phyloP scores from a whole-genome alignment of 1,284 basidiomycete species.

The Anthracocystis walkeri region DNA sequence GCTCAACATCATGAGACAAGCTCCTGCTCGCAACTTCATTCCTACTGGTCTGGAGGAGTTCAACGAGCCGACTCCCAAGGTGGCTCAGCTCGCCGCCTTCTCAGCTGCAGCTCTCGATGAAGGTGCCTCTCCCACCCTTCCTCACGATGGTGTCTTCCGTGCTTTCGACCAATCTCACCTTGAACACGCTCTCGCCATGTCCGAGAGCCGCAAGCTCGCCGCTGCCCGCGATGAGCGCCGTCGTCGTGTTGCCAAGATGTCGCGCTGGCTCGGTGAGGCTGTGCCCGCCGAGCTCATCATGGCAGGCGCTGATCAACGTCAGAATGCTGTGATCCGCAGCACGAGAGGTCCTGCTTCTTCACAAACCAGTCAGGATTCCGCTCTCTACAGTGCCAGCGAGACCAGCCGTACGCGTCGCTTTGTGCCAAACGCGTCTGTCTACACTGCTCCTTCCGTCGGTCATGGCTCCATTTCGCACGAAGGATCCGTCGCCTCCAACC shows the following conservation, averaged over 20 bases:
- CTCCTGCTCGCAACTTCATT: slow-evolving; percentile 13
- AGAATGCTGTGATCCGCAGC: slow-evolving; percentile 29
- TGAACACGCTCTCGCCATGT: slow-evolving; percentile 27
- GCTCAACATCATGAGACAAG: slow-evolving; percentile 2
- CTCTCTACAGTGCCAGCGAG: slow-evolving; percentile 10
- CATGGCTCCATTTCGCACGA: slow-evolving; percentile 29
- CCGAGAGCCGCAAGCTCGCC: slow-evolving; percentile 34
- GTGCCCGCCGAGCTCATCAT: slow-evolving; percentile 48
- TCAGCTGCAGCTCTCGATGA: slow-evolving; percentile 39
- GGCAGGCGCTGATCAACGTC: slow-evolving; percentile 5
- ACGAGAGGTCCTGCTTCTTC: slow-evolving; percentile 5
- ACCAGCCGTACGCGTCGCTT: not conserved
- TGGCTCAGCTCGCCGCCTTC: slow-evolving; percentile 36
- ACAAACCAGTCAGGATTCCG: slow-evolving; percentile 15
- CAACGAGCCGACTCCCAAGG: slow-evolving; percentile 37
- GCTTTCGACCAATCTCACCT: slow-evolving; percentile 20
- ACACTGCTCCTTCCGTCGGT: slow-evolving; percentile 6
- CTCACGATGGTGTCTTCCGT: slow-evolving; percentile 34
- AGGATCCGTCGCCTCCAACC: slow-evolving; percentile 11
- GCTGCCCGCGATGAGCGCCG: slow-evolving; percentile 51
- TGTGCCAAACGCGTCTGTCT: slow-evolving; percentile 4
- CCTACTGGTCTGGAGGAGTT: slow-evolving; percentile 32
- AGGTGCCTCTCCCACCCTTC: slow-evolving; percentile 39
- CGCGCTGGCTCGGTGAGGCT: slow-evolving; percentile 58
- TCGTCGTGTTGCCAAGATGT: slow-evolving; percentile 56